phyloP scores from a whole-genome alignment of 345 rosid genomes.

The Bruguiera gymnorhiza region DNA sequence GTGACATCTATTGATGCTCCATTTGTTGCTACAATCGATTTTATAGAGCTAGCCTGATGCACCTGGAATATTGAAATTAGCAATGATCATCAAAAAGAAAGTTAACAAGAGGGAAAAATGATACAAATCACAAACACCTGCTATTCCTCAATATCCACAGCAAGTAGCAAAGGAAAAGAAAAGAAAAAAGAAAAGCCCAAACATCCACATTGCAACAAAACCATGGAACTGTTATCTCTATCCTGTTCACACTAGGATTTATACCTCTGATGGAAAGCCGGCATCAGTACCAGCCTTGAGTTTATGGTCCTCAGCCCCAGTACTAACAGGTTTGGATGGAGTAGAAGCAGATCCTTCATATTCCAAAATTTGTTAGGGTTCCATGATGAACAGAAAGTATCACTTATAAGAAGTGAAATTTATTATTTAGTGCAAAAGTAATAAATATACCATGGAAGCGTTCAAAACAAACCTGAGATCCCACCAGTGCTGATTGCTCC shows the following conservation, averaged over 20 bases:
- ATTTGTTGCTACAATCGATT: constrained; percentile 22
- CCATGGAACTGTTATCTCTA: neutral
- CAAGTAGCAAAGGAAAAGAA: neutral
- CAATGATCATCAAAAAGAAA: neutral
- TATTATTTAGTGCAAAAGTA: too few relatives aligned
- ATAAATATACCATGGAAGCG: neutral
- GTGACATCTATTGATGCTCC: constrained; percentile 29
- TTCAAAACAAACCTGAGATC: constrained; percentile 42
- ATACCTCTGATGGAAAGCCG: constrained; percentile 52
- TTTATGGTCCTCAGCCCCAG: constrained; percentile 34
- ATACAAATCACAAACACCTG: neutral
- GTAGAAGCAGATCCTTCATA: constrained; percentile 43
- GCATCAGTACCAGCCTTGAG: constrained; percentile 33
- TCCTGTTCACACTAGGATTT: constrained; percentile 2
- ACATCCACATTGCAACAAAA: neutral
- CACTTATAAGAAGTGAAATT: neutral
- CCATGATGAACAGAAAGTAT: constrained; percentile 11
- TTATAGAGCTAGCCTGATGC: constrained; percentile 46
- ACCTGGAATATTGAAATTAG: constrained; percentile 2
- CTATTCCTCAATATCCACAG: neutral
- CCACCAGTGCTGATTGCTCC: constrained; percentile 35
- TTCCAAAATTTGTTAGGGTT: constrained; percentile 13
- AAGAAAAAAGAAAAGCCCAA: neutral
- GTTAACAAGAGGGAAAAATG: neutral
- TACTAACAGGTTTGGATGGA: constrained; percentile 35